Percentiles rank a stretch among this genome's conserved stretches.
These are phyloP conservation scores for Acanthamoeba royreba DNA, from an alignment of 208 protist genomes.

Conservation along the genomic window DNA sequence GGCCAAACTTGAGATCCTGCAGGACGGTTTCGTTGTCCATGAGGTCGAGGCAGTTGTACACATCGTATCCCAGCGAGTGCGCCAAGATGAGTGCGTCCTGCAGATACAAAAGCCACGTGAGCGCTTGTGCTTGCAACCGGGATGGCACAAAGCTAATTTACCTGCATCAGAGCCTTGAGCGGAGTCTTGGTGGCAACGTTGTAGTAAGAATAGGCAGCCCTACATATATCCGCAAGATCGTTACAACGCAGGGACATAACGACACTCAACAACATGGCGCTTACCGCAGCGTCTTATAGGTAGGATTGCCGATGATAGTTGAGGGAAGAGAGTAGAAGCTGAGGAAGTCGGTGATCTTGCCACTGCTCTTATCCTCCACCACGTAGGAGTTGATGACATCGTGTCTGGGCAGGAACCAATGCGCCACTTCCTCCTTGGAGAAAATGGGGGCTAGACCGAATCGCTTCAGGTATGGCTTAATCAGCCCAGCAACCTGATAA, in stretches of 20 bases:
- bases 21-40: constrained; percentile 84
- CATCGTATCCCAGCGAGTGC: constrained; percentile 88
- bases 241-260: no score
- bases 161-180: constrained; percentile 87
- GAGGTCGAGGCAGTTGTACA: constrained; percentile 98
- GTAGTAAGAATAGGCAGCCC: constrained; percentile 96
- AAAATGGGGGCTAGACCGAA: constrained; percentile 88
- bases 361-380: constrained; percentile 50
- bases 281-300: constrained; percentile 88
- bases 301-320: constrained; percentile 92
- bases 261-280: background rate
- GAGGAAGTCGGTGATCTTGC: constrained; percentile 94
- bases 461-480: constrained; percentile 83
- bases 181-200: constrained; percentile 88
- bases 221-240: background rate
- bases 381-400: constrained; percentile 90
- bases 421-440: constrained; percentile 90
- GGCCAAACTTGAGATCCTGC: constrained; percentile 94
- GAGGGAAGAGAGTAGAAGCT: constrained; percentile 97
- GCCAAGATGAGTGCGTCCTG: constrained; percentile 53
- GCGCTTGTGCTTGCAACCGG: background rate
- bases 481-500: constrained; percentile 70
- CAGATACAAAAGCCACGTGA: background rate
- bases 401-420: constrained; percentile 93
- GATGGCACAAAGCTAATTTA: constrained; percentile 66